These are phyloP conservation scores for Liriodendron chinense DNA, from an alignment of 164 flowering plant genomes.

Conservation along the genomic window DNA sequence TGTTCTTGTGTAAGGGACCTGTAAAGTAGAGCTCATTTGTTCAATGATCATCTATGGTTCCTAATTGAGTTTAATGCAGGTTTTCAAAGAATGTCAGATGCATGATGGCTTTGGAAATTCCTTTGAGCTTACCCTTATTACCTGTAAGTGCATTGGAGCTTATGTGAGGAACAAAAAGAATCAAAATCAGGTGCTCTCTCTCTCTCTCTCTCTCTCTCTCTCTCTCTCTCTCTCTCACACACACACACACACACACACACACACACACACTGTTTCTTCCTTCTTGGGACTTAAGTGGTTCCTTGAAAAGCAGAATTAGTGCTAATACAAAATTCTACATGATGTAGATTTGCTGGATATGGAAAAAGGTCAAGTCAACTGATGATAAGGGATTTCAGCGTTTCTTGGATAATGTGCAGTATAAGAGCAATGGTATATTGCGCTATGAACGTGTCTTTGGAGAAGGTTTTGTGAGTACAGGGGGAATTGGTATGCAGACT, in stretches of 20 bases:
- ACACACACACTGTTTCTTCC: not conserved
- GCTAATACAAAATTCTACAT: not conserved
- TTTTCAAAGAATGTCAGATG: slow-evolving; percentile 70
- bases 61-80: slow-evolving; percentile 35
- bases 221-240: not conserved
- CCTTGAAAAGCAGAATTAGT: not conserved
- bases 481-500: slow-evolving; percentile 58
- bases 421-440: slow-evolving; percentile 70
- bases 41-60: not conserved
- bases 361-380: slow-evolving; percentile 71
- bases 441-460: slow-evolving; percentile 98
- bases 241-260: not conserved
- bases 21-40: not conserved
- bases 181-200: slow-evolving; percentile 72
- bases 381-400: slow-evolving; percentile 81
- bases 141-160: slow-evolving; percentile 90
- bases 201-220: not conserved
- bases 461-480: slow-evolving; percentile 90
- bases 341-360: slow-evolving; percentile 91
- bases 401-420: slow-evolving; percentile 90
- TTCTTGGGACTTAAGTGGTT: not conserved
- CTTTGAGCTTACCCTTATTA: slow-evolving; percentile 72
- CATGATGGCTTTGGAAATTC: slow-evolving; percentile 54
- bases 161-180: slow-evolving; percentile 88
- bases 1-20: not conserved